Percentiles rank a stretch among this genome's conserved stretches.
These are phyloP conservation scores for Usnea hakonensis DNA, from an alignment of 495 filamentous ascomycete genomes.

Conservation along the genomic window DNA sequence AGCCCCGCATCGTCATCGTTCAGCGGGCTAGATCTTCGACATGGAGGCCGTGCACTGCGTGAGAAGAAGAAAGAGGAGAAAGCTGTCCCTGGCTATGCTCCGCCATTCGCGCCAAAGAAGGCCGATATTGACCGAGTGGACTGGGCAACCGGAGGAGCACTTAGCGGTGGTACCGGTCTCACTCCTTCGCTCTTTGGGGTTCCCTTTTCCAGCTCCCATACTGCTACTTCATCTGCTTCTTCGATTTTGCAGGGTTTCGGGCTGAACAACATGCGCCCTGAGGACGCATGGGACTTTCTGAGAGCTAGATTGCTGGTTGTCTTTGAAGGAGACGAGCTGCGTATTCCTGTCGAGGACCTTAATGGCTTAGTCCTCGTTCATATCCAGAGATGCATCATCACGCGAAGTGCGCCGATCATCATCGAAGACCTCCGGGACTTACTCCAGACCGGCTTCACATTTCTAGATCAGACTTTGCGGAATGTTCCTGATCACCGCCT, in stretches of 20 bases:
- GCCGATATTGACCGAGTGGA: constrained; percentile 38
- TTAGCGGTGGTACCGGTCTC: constrained; percentile 20
- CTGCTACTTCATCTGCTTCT: constrained; percentile 23
- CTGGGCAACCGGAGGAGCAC: constrained; percentile 26
- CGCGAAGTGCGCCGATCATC: constrained; percentile 56
- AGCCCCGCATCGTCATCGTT: constrained; percentile 59
- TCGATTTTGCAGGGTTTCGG: constrained; percentile 52
- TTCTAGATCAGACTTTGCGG: constrained; percentile 72
- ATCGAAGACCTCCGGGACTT: constrained; percentile 76
- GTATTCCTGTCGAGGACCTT: constrained; percentile 86
- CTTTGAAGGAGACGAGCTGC: constrained; percentile 87
- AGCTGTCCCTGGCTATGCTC: constrained; percentile 31
- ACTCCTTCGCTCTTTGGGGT: constrained; percentile 27
- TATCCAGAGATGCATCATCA: constrained; percentile 68
- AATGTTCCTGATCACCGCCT: constrained; percentile 73
- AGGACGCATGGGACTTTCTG: constrained; percentile 94
- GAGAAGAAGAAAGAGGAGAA: constrained; percentile 89
- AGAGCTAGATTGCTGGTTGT: constrained; percentile 82
- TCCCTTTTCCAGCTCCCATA: constrained; percentile 22
- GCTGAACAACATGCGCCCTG: constrained; percentile 70
- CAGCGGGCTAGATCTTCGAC: constrained; percentile 74
- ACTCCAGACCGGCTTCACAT: constrained; percentile 71
- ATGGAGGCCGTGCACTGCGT: constrained; percentile 74
- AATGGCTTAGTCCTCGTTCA: constrained; percentile 81
- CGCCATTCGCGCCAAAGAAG: constrained; percentile 24